These are phyloP conservation scores for Pisolithus orientalis DNA, from an alignment of 768 basidiomycete genomes.

Conservation along the genomic window DNA sequence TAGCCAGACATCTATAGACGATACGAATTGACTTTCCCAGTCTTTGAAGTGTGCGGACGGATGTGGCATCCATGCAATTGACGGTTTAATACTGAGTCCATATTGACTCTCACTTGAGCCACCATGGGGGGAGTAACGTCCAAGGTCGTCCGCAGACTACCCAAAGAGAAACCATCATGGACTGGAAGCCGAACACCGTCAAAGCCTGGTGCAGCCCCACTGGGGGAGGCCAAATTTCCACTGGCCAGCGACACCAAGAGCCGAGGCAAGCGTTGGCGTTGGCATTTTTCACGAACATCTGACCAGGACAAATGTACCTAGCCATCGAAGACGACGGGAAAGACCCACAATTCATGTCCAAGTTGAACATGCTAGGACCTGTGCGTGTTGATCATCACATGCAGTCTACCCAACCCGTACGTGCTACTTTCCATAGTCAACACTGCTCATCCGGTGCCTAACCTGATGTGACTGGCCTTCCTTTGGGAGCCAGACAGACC, in stretches of 20 bases:
- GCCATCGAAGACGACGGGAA: slow-evolving; percentile 59
- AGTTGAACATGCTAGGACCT: slow-evolving; percentile 57
- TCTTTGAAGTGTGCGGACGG: background rate
- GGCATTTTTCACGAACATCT: background rate
- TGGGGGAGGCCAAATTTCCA: slow-evolving; percentile 15
- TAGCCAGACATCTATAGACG: slow-evolving; percentile 26
- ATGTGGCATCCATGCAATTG: background rate
- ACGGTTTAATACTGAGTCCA: background rate
- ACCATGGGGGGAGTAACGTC: slow-evolving; percentile 59
- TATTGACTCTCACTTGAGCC: background rate
- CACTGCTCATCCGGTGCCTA: background rate
- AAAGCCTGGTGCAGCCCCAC: slow-evolving; percentile 5
- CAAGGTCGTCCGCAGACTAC: slow-evolving; percentile 52
- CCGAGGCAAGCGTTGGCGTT: slow-evolving; percentile 31
- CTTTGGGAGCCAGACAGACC: slow-evolving; percentile 14
- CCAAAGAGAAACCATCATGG: slow-evolving; percentile 45
- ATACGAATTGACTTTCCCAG: slow-evolving; percentile 17
- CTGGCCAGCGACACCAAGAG: slow-evolving; percentile 47
- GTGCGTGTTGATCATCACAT: slow-evolving; percentile 67
- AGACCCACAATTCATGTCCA: slow-evolving; percentile 67
- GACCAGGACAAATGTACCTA: slow-evolving; percentile 19
- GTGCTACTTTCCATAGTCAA: slow-evolving; percentile 7
- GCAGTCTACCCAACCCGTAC: slow-evolving; percentile 43
- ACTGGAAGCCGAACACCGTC: slow-evolving; percentile 37
- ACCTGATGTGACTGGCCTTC: background rate